These are phyloP conservation scores for Lachancea mirantina DNA, from an alignment of 805 yeast genomes.

Conservation along the genomic window DNA sequence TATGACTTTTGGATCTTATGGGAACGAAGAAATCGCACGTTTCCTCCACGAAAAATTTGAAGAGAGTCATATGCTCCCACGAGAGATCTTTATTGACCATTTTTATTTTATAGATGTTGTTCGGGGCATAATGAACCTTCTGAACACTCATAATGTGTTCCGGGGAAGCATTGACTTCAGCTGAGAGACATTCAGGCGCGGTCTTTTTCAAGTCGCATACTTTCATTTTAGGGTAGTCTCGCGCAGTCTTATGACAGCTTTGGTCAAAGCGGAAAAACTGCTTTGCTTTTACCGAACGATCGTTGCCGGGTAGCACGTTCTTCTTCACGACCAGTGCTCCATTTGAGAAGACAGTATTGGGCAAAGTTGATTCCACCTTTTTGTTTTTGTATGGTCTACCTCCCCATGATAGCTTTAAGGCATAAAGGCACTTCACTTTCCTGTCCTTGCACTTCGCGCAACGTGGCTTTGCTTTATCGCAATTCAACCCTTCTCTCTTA, in stretches of 20 bases:
- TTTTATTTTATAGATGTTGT: not conserved
- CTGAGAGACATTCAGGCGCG: not conserved
- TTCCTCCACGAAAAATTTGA: slow-evolving; percentile 7
- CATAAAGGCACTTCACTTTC: slow-evolving; percentile 1
- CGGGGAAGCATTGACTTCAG: too few species aligned
- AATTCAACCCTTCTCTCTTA: slow-evolving; percentile 54
- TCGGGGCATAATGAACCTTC: too few species aligned
- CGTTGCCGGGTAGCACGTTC: slow-evolving; percentile 4
- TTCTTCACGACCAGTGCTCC: slow-evolving; percentile 10
- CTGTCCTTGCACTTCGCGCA: slow-evolving; percentile 51
- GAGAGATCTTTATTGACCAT: slow-evolving; percentile 1
- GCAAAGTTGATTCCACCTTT: slow-evolving; percentile 11
- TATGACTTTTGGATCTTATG: slow-evolving; percentile 35
- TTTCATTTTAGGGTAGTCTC: not conserved
- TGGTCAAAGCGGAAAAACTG: slow-evolving; percentile 9
- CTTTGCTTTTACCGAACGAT: slow-evolving; percentile 32
- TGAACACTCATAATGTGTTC: too few species aligned
- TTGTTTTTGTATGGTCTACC: slow-evolving; percentile 17
- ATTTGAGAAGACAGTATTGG: slow-evolving; percentile 9
- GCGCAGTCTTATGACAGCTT: too few species aligned
- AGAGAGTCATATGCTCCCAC: slow-evolving; percentile 2
- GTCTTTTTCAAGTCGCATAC: not conserved
- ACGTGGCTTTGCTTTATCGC: slow-evolving; percentile 59
- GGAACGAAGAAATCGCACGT: slow-evolving; percentile 32
- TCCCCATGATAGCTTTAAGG: slow-evolving; percentile 10